Percentiles rank a stretch among this genome's conserved stretches.
Conservation (phyloP, 176 grass and related monocot species). For the Lolium rigidum region DNA sequence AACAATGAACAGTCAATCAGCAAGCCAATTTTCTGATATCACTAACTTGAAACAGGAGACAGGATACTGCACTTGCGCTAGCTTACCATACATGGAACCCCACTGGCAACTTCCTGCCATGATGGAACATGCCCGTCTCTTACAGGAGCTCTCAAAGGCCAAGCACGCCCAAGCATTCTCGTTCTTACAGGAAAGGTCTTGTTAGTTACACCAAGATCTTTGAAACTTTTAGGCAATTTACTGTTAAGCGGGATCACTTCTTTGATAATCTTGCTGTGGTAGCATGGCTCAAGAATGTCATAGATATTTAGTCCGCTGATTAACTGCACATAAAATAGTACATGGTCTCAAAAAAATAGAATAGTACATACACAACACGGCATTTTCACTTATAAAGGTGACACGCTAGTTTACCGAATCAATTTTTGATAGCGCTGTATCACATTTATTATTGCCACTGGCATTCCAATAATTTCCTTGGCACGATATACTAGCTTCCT, state of each 20-base stretch:
- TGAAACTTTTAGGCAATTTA: slow-evolving; percentile 74
- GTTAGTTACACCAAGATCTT: slow-evolving; percentile 71
- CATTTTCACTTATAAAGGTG: background rate
- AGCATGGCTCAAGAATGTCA: slow-evolving; percentile 95
- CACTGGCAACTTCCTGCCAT: slow-evolving; percentile 76
- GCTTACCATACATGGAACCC: slow-evolving; percentile 86
- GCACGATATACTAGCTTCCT: slow-evolving; percentile 70
- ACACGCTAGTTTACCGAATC: slow-evolving; percentile 54
- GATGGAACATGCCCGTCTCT: slow-evolving; percentile 78
- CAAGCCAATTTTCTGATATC: background rate
- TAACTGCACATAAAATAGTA: slow-evolving; percentile 39
- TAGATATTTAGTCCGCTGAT: slow-evolving; percentile 73
- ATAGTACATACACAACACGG: background rate
- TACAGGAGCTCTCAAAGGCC: slow-evolving; percentile 89
- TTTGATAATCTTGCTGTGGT: slow-evolving; percentile 56
- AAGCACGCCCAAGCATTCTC: slow-evolving; percentile 92
- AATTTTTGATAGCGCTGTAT: slow-evolving; percentile 47
- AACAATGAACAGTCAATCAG: background rate
- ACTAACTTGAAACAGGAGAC: background rate
- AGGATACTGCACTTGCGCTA: background rate
- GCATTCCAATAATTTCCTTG: slow-evolving; percentile 84
- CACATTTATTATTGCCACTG: slow-evolving; percentile 31
- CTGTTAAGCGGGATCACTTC: slow-evolving; percentile 33
- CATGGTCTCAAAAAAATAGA: slow-evolving; percentile 6
- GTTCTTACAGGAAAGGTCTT: slow-evolving; percentile 79